phyloP scores from a whole-genome alignment of 768 basidiomycete genomes.

The Pulveroboletus sp. region DNA sequence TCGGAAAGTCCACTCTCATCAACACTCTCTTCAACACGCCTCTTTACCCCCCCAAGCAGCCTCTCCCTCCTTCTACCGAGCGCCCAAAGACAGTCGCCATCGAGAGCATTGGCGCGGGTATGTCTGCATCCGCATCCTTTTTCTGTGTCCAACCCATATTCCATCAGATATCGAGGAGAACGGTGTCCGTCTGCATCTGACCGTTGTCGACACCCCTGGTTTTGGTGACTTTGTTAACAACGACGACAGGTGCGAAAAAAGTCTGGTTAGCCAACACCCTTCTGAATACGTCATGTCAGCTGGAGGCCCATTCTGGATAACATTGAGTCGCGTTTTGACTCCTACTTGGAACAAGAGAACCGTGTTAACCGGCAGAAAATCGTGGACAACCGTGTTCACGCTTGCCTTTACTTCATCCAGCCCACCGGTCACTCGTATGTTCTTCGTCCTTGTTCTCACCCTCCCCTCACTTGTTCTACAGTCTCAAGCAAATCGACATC shows the following conservation, averaged over 20 bases:
- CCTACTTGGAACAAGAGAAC: conserved; percentile 97
- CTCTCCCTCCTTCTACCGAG: conserved; percentile 80
- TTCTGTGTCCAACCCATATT: conserved; percentile 13
- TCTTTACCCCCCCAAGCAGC: conserved; percentile 86
- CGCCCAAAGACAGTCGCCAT: conserved; percentile 92
- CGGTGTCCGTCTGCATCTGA: conserved; percentile 91
- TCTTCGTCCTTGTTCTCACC: background rate
- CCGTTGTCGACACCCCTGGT: conserved; percentile 99
- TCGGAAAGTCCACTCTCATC: conserved; percentile 98
- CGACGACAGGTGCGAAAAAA: conserved; percentile 78
- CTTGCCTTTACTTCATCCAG: conserved; percentile 98
- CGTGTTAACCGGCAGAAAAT: conserved; percentile 93
- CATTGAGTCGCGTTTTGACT: conserved; percentile 96
- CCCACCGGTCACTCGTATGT: conserved; percentile 93
- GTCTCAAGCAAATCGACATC: conserved; percentile 95
- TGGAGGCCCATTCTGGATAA: conserved; percentile 99
- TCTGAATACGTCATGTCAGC: conserved; percentile 39
- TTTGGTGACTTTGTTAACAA: conserved; percentile 99
- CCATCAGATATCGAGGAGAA: conserved; percentile 95
- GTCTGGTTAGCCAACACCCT: conserved; percentile 10
- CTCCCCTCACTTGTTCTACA: conserved; percentile 27
- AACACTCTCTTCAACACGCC: conserved; percentile 98
- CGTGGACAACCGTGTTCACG: conserved; percentile 95
- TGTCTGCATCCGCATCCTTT: conserved; percentile 12
- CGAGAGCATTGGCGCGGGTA: conserved; percentile 97